Evolutionary conservation across 257 asterid species (phyloP).

Genomic region (Fraxinus cuspidata): DNA sequence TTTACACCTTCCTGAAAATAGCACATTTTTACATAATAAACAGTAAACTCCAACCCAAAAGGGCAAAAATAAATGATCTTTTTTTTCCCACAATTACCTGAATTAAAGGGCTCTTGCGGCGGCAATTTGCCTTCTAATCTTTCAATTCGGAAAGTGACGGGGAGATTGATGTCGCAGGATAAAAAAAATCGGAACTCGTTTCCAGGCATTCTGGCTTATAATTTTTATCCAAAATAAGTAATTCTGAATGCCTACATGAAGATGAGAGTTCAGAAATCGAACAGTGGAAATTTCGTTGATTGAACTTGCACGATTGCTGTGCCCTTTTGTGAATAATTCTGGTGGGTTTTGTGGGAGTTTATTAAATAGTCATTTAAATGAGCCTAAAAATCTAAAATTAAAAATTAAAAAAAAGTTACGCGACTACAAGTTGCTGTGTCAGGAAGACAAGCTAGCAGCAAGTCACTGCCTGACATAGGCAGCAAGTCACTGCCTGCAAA

Average conservation of each 20-base stretch:
- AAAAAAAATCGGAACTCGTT: constrained; percentile 92
- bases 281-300: background rate
- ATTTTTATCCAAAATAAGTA: background rate
- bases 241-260: background rate
- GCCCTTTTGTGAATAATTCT: background rate
- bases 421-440: no score
- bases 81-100: constrained; percentile 49
- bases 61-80: background rate
- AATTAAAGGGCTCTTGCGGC: constrained; percentile 43
- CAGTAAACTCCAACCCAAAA: background rate
- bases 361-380: no score
- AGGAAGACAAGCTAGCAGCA: no score
- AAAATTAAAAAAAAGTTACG: no score
- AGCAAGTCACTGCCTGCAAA: no score
- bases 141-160: constrained; percentile 87
- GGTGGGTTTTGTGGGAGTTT: background rate
- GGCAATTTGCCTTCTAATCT: constrained; percentile 80
- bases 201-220: constrained; percentile 47
- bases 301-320: background rate
- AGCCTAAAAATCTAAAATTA: no score
- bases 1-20: background rate
- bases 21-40: background rate
- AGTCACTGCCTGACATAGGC: no score
- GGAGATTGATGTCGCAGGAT: constrained; percentile 94
- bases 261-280: background rate